phyloP scores from a whole-genome alignment of 768 basidiomycete species.

The Tricholoma saponaceum region DNA sequence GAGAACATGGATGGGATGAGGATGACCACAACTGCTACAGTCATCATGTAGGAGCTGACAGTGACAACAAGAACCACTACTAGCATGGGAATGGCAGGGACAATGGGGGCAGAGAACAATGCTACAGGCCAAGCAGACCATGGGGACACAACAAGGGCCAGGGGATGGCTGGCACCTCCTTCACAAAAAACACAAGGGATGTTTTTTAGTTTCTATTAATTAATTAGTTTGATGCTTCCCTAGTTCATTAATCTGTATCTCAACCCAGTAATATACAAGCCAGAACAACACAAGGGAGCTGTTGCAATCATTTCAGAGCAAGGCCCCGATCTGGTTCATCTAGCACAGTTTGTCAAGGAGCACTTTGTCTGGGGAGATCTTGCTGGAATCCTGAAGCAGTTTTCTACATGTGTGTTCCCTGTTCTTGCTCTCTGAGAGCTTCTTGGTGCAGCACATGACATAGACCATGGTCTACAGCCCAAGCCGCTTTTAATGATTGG shows the following conservation, averaged over 20 bases:
- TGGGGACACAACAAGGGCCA: background rate
- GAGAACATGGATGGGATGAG: background rate
- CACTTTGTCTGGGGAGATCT: slow-evolving; percentile 1
- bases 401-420: slow-evolving; percentile 1
- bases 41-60: background rate
- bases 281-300: background rate
- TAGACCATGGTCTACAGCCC: slow-evolving; percentile 1
- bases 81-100: background rate
- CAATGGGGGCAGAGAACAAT: background rate
- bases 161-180: background rate
- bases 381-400: slow-evolving; percentile 1
- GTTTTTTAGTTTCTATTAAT: background rate
- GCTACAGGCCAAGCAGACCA: background rate
- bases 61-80: background rate
- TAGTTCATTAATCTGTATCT: slow-evolving; percentile 3
- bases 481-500: slow-evolving; percentile 2
- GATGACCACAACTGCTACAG: background rate
- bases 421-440: slow-evolving; percentile 8
- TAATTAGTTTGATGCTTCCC: background rate
- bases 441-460: background rate
- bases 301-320: background rate
- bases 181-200: background rate
- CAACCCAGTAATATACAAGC: slow-evolving; percentile 1
- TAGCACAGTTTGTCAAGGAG: background rate
- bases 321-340: background rate